A percentile compares a stretch with the other conserved stretches of the same genome.
Conservation (phyloP, 2,329 filamentous ascomycete genomes). For the Phaeoacremonium minimum region DNA sequence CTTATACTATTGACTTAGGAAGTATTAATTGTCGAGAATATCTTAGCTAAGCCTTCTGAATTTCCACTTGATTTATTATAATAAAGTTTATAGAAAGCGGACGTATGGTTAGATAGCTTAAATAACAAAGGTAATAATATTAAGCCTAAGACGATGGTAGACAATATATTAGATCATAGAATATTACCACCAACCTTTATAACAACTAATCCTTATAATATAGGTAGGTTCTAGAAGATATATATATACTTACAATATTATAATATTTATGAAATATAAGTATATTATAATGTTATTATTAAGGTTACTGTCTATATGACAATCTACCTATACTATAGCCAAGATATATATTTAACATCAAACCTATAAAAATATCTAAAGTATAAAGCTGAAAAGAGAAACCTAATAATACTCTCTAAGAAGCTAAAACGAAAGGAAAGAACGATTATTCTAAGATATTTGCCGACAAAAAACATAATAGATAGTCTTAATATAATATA, state of each 20-base stretch:
- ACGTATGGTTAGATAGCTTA: constrained; percentile 8
- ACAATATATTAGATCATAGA: no score
- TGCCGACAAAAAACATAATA: constrained; percentile 3
- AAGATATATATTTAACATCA: constrained; percentile 5
- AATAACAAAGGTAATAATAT: background rate
- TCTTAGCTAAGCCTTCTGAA: constrained; percentile 1
- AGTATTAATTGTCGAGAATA: background rate
- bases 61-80: constrained; percentile 10
- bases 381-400: background rate
- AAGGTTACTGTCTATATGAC: constrained; percentile 12
- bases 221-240: constrained; percentile 9
- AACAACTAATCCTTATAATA: constrained; percentile 10
- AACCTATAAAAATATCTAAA: constrained; percentile 12
- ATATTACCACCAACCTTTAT: constrained; percentile 12
- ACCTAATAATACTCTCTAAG: background rate
- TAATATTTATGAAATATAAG: constrained; percentile 14
- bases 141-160: background rate
- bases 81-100: constrained; percentile 8
- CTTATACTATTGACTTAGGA: background rate
- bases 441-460: constrained; percentile 8
- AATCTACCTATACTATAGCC: constrained; percentile 14
- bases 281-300: constrained; percentile 11
- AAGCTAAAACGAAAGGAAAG: background rate
- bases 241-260: constrained; percentile 12
- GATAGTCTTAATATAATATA: constrained; percentile 4